Evolutionary conservation across 2,329 filamentous ascomycete species (phyloP).

Genomic region (Epichloe aotearoae): DNA sequence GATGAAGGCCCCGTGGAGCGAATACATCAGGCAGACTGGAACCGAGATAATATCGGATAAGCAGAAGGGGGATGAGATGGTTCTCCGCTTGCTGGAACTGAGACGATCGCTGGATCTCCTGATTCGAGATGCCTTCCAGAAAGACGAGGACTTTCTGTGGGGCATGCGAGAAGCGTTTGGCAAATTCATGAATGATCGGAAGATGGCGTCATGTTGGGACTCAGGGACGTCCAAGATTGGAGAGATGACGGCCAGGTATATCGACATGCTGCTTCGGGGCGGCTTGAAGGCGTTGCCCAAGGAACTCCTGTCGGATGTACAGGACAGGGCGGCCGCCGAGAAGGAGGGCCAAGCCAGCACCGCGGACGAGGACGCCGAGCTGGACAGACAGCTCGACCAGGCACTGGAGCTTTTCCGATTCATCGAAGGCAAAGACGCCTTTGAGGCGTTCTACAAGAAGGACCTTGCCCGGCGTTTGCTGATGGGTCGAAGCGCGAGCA

Average conservation of each 20-base stretch:
- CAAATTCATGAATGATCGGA: constrained; percentile 83
- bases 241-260: constrained; percentile 97
- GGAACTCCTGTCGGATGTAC: constrained; percentile 48
- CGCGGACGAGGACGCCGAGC: constrained; percentile 79
- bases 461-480: constrained; percentile 81
- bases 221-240: constrained; percentile 87
- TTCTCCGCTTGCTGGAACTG: constrained; percentile 66
- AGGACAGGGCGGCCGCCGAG: constrained; percentile 43
- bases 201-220: constrained; percentile 56
- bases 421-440: constrained; percentile 92
- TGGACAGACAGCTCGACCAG: constrained; percentile 85
- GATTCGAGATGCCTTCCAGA: constrained; percentile 62
- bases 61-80: constrained; percentile 70
- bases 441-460: constrained; percentile 98
- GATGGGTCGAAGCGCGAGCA: constrained; percentile 84
- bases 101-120: constrained; percentile 68
- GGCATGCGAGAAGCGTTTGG: constrained; percentile 76
- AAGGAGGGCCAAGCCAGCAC: constrained; percentile 52
- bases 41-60: constrained; percentile 68
- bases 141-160: constrained; percentile 64
- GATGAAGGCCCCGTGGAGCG: constrained; percentile 60
- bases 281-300: constrained; percentile 73
- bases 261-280: constrained; percentile 77
- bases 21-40: constrained; percentile 67
- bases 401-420: constrained; percentile 92